Conservation (phyloP, 2,329 filamentous ascomycete species). For the Aspergillus candidus region DNA sequence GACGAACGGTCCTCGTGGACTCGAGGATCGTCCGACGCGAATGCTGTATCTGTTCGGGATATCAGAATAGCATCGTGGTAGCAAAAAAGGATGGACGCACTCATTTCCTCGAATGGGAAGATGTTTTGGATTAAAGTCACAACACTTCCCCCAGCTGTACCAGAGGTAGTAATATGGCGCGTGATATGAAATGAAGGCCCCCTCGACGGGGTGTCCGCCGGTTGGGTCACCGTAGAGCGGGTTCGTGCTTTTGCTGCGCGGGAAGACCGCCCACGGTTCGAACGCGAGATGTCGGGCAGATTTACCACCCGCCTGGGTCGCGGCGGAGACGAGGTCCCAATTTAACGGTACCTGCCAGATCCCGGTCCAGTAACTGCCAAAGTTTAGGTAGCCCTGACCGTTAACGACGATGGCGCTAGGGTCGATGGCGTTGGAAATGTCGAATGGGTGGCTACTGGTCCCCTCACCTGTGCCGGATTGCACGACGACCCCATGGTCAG, state of each 20-base stretch:
- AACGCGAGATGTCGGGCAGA: conserved; percentile 26
- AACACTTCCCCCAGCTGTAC: conserved; percentile 32
- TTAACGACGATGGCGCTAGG: conserved; percentile 44
- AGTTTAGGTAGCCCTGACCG: conserved; percentile 47
- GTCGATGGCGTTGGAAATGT: conserved; percentile 57
- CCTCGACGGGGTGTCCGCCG: conserved; percentile 29
- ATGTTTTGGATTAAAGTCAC: conserved; percentile 20
- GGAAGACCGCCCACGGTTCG: conserved; percentile 17
- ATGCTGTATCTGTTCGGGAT: conserved; percentile 50
- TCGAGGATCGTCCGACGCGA: conserved; percentile 54
- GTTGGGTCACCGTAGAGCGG: conserved; percentile 24
- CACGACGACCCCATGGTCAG: conserved; percentile 32
- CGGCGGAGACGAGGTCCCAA: conserved; percentile 19
- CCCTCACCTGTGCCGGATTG: conserved; percentile 28
- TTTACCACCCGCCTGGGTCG: conserved; percentile 9
- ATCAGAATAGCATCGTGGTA: background rate
- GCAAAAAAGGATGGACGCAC: conserved; percentile 12
- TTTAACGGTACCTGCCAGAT: conserved; percentile 55
- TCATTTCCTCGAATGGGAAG: conserved; percentile 51
- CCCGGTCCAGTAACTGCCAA: conserved; percentile 64
- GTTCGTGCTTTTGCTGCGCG: conserved; percentile 17
- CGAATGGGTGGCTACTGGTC: conserved; percentile 26
- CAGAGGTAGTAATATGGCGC: conserved; percentile 30
- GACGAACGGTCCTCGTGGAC: conserved; percentile 50
- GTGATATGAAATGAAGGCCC: conserved; percentile 25